These are phyloP conservation scores for Salix suchowensis DNA, from an alignment of 345 rosid species.

Conservation along the genomic window DNA sequence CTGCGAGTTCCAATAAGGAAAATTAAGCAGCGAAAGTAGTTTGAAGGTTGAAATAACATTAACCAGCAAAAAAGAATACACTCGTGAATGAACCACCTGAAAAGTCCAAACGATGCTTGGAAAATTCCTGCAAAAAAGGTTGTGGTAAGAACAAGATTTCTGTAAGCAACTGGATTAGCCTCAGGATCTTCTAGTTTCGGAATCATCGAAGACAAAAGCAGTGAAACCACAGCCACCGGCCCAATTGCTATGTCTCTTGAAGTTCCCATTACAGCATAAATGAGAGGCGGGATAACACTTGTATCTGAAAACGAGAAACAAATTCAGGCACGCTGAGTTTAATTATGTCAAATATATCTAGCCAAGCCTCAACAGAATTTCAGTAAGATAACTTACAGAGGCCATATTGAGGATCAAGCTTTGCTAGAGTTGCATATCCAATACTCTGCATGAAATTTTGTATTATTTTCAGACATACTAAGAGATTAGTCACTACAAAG, in stretches of 20 bases:
- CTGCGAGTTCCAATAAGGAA: constrained; percentile 22
- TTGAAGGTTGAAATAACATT: background rate
- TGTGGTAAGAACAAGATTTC: constrained; percentile 59
- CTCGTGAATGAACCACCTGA: constrained; percentile 35
- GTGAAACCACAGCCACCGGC: constrained; percentile 90
- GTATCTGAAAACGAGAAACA: constrained; percentile 43
- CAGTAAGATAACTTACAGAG: constrained; percentile 55
- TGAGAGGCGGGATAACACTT: constrained; percentile 79
- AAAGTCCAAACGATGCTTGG: constrained; percentile 72
- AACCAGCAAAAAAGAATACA: background rate
- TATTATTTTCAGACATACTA: background rate
- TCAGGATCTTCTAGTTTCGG: constrained; percentile 57
- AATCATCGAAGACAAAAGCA: constrained; percentile 75
- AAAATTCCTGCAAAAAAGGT: constrained; percentile 83
- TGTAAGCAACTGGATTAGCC: constrained; percentile 55
- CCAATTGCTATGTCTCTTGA: constrained; percentile 89
- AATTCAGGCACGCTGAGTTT: background rate
- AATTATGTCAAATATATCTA: background rate
- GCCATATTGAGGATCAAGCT: constrained; percentile 91
- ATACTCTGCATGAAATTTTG: constrained; percentile 48
- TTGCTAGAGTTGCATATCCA: constrained; percentile 91
- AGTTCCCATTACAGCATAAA: constrained; percentile 88
- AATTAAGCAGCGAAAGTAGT: background rate
- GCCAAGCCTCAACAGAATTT: background rate
- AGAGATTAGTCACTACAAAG: background rate